phyloP scores from a whole-genome alignment of 139 green algal genomes.

The Chlorella sp. region DNA sequence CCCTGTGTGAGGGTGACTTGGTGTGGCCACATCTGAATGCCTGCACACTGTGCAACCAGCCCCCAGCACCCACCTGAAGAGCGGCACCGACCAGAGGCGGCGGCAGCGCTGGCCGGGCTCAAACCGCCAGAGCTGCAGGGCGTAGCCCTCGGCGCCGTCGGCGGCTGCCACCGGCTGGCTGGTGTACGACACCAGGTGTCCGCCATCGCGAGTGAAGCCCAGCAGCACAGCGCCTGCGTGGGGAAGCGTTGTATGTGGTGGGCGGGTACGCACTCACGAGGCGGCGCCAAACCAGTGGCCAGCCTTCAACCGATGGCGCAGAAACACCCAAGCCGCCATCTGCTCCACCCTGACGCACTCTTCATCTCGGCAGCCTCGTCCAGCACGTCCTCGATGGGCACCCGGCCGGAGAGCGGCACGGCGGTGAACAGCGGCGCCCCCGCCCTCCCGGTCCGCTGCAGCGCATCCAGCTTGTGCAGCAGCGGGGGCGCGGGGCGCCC shows the following conservation, averaged over 20 bases:
- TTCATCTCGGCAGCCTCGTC: constrained; percentile 15
- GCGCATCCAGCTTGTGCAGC: not conserved
- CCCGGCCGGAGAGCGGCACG: not conserved
- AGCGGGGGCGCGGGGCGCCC: not conserved
- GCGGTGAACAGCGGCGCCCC: not conserved
- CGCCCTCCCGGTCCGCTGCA: not conserved
- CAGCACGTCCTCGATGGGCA: constrained; percentile 9
- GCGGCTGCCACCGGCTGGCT: constrained; percentile 16
- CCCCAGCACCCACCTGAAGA: constrained; percentile 21
- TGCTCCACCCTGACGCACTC: not conserved
- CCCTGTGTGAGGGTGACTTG: not conserved
- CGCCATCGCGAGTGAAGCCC: constrained; percentile 23
- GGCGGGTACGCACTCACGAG: not conserved
- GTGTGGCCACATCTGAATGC: not conserved
- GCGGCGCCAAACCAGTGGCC: no score
- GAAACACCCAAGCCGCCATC: not conserved
- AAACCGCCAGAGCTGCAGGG: constrained; percentile 29
- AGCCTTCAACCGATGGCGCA: not conserved
- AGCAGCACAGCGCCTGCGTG: constrained; percentile 24
- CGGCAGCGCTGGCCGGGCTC: constrained; percentile 3
- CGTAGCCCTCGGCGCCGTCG: constrained; percentile 18
- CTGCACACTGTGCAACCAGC: not conserved
- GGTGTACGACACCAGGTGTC: constrained; percentile 33
- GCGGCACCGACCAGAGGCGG: constrained; percentile 26
- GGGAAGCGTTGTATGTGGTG: no score